Evolutionary conservation across 257 asterid species (phyloP), one percentile per base, ranked within the genome.

Genomic region (Przewalskia tangutica): DNA sequence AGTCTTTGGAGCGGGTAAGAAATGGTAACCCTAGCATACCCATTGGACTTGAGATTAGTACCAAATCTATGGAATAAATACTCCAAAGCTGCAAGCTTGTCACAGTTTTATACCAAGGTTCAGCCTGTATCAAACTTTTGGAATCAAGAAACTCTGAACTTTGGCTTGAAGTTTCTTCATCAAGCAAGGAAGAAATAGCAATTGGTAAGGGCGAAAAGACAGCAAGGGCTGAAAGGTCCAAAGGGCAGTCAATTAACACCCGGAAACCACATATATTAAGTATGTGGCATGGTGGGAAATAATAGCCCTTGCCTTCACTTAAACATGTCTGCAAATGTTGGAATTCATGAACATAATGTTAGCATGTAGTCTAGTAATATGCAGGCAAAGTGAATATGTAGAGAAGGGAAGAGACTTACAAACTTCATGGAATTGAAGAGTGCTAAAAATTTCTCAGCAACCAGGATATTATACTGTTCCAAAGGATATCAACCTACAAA

Each of bases 231-330:
- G 98, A 92, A 76, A 95, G 97, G 86, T 95, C 98, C 80, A 95
- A 38, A 36, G 98, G 98, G 88, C 89, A 93, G 85, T 94, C 98
- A 18, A 94, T 68, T 71, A 94, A 87, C 64, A 94, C 85, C 86
- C 89, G 85, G 63, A 92, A 89, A 70, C 96, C 98, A 18, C 86
- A 84, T 14, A 94, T 82, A 59, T 91, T 91, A 83, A 93, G 77
- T 77, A 93, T 85, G 88, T 90, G 93, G 90, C 94, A 93, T 60
- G 98, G 94, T 11, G 98, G 98, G 87, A 91, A 93, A 83, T 93
- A 85, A 62, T 81, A 92, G 16, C 97, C 97, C 77, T 82, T 86
- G 82, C 98, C 98, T 82, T 90, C 89, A 60, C 92, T 95, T 88
- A 95, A 89, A 88, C 98, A 95, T 50, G 93, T 91, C 98, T 93